Evolutionary conservation across 768 basidiomycete genomes (phyloP).

Genomic region (Melanogaster broomeanus): DNA sequence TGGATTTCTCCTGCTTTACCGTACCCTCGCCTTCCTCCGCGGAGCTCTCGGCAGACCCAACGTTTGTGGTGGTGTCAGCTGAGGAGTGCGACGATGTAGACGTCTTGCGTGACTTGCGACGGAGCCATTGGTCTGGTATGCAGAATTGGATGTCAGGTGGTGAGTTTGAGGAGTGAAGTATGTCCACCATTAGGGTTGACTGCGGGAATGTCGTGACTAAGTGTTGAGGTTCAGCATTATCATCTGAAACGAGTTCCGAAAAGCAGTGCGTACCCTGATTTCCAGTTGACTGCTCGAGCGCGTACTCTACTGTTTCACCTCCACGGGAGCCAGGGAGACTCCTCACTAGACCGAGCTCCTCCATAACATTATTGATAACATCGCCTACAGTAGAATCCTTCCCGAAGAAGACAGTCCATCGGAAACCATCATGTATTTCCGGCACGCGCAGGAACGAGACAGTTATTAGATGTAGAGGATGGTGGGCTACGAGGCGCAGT

Average conservation of each 20-base stretch:
- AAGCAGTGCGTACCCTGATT: constrained; percentile 46
- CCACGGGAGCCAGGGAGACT: constrained; percentile 66
- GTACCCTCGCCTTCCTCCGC: constrained; percentile 57
- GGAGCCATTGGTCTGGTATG: constrained; percentile 81
- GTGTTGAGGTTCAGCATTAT: not conserved
- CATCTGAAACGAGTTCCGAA: not conserved
- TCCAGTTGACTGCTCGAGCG: constrained; percentile 63
- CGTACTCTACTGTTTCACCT: constrained; percentile 65
- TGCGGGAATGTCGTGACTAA: constrained; percentile 15
- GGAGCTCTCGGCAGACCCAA: constrained; percentile 8
- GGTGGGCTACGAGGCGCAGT: constrained; percentile 71
- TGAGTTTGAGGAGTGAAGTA: constrained; percentile 9
- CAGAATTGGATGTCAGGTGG: constrained; percentile 53
- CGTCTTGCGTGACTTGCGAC: constrained; percentile 56
- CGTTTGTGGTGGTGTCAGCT: constrained; percentile 38
- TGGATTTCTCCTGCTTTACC: constrained; percentile 48
- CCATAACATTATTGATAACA: constrained; percentile 49
- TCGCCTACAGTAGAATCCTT: constrained; percentile 56
- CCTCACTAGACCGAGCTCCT: constrained; percentile 72
- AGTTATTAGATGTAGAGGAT: constrained; percentile 55
- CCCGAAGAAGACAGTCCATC: constrained; percentile 66
- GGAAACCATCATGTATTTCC: constrained; percentile 73
- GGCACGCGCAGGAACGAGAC: constrained; percentile 68
- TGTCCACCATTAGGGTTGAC: constrained; percentile 15
- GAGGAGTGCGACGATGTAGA: constrained; percentile 54